phyloP scores from a whole-genome alignment of 1,284 basidiomycete species.

The Schizophyllum commune region DNA sequence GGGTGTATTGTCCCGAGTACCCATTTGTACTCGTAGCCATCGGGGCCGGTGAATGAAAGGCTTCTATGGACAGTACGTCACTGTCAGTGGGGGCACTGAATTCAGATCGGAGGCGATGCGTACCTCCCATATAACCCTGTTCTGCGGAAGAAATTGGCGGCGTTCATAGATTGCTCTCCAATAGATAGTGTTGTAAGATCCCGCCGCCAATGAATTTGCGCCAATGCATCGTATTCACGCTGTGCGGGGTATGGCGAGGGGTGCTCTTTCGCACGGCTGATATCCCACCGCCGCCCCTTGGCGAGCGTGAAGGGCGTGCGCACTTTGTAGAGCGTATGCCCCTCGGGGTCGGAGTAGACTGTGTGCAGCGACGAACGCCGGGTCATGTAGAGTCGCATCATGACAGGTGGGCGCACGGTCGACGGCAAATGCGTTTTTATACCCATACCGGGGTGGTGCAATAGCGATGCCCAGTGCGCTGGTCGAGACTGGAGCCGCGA shows the following conservation, averaged over 20 bases:
- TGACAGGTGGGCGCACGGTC: not conserved
- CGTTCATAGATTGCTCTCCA: not conserved
- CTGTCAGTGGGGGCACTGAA: not conserved
- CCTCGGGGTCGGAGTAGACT: conserved; percentile 70
- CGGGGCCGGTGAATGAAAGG: not conserved
- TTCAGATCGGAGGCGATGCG: not conserved
- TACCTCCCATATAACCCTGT: not conserved
- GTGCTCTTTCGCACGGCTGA: not conserved
- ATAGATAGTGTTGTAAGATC: not conserved
- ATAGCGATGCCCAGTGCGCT: too few relatives aligned
- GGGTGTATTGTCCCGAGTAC: not conserved
- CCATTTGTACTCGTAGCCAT: not conserved
- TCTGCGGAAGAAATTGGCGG: not conserved
- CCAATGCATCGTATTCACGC: not conserved
- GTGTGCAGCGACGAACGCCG: conserved; percentile 52
- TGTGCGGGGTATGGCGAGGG: not conserved
- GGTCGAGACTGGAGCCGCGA: too few relatives aligned
- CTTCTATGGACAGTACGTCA: not conserved
- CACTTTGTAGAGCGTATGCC: not conserved
- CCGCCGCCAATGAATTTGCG: not conserved
- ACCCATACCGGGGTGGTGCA: not conserved
- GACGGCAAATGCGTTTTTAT: not conserved
- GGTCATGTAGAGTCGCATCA: not conserved
- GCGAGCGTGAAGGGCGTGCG: not conserved
- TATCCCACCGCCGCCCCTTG: not conserved